These are phyloP conservation scores for Yamadazyma sp. DNA, from an alignment of 1,139 yeast genomes.

Conservation along the genomic window DNA sequence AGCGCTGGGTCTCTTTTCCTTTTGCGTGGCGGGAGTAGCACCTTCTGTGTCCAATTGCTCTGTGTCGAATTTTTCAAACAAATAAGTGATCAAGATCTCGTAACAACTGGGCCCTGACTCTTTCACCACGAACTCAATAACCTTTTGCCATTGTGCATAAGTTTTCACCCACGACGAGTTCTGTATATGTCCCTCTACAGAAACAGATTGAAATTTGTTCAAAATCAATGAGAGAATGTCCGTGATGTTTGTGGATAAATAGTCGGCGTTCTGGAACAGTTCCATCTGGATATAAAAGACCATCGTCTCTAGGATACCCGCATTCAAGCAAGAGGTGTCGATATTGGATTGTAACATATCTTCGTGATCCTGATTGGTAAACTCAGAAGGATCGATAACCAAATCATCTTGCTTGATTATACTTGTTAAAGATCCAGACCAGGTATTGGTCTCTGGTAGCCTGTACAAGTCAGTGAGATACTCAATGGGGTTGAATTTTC, in stretches of 20 bases:
- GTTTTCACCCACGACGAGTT: slow-evolving; percentile 36
- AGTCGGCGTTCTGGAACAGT: slow-evolving; percentile 44
- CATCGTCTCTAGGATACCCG: slow-evolving; percentile 35
- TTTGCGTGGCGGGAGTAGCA: slow-evolving; percentile 5
- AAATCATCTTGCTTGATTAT: slow-evolving; percentile 9
- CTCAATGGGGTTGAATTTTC: slow-evolving; percentile 37
- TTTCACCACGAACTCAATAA: slow-evolving; percentile 33
- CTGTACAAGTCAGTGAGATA: slow-evolving; percentile 32
- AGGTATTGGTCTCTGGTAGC: slow-evolving; percentile 27
- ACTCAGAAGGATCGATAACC: slow-evolving; percentile 5
- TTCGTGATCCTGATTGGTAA: slow-evolving; percentile 10
- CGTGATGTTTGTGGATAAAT: slow-evolving; percentile 28
- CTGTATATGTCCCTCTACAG: slow-evolving; percentile 31
- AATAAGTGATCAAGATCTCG: slow-evolving; percentile 36
- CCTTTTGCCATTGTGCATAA: slow-evolving; percentile 30
- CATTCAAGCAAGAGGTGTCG: slow-evolving; percentile 26
- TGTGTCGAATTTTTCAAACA: slow-evolving; percentile 31
- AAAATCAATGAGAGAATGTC: slow-evolving; percentile 33
- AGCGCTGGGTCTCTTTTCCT: slow-evolving; percentile 11
- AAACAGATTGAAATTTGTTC: slow-evolving; percentile 22
- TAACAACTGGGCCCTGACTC: slow-evolving; percentile 43
- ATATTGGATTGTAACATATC: slow-evolving; percentile 16
- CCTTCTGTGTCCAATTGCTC: slow-evolving; percentile 5
- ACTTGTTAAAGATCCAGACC: slow-evolving; percentile 23
- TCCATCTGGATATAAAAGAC: slow-evolving; percentile 43